phyloP scores from a whole-genome alignment of 2,329 filamentous ascomycete species.

The Ophiostoma triangulosporum region DNA sequence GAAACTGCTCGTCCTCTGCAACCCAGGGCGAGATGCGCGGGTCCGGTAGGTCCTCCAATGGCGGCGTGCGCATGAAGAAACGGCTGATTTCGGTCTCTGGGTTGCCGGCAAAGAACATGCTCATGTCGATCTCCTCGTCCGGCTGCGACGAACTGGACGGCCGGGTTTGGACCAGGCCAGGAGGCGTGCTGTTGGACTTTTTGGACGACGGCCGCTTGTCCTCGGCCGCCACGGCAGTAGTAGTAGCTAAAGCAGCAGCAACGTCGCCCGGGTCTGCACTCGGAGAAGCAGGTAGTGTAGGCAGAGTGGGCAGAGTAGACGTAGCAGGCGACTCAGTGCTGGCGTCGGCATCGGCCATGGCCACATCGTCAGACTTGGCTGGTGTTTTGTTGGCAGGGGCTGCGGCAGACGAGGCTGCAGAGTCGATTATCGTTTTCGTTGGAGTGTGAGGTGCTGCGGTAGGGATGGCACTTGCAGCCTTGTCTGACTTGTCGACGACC shows the following conservation, averaged over 20 bases:
- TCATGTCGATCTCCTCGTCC: slow-evolving; percentile 35
- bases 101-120: background rate
- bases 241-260: background rate
- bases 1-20: slow-evolving; percentile 28
- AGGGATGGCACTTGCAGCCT: background rate
- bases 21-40: slow-evolving; percentile 34
- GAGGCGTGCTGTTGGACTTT: slow-evolving; percentile 6
- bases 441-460: background rate
- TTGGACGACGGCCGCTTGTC: background rate
- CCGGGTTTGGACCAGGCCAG: slow-evolving; percentile 9
- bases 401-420: background rate
- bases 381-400: background rate
- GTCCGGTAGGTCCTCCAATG: slow-evolving; percentile 38
- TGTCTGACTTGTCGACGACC: background rate
- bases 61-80: slow-evolving; percentile 39
- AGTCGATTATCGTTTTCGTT: background rate
- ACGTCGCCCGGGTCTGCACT: background rate
- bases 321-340: background rate
- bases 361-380: slow-evolving; percentile 1
- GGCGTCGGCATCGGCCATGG: background rate
- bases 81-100: slow-evolving; percentile 35
- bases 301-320: background rate
- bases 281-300: background rate
- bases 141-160: slow-evolving; percentile 35
- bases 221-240: background rate